Percentiles rank a stretch among this genome's conserved stretches.
These are phyloP conservation scores for Goniomonas avonlea DNA, from an alignment of 78 protist genomes.

Conservation along the genomic window DNA sequence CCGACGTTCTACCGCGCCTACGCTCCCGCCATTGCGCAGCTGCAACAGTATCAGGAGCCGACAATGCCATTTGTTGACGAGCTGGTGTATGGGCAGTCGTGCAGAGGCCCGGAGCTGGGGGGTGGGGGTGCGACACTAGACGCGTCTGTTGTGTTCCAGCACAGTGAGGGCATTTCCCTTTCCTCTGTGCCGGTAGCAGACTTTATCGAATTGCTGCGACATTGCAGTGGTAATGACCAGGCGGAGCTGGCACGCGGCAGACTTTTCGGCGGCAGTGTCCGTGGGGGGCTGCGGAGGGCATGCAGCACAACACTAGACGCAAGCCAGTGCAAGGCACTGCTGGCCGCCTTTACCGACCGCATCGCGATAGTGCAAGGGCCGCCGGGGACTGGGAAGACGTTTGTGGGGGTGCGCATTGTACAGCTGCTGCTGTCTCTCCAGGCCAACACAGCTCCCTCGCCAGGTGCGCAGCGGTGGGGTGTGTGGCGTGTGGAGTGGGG, in stretches of 20 bases:
- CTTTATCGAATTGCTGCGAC: too few species aligned
- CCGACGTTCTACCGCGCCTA: constrained; percentile 6
- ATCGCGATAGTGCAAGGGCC: neutral
- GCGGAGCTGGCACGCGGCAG: too few species aligned
- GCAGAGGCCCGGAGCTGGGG: neutral
- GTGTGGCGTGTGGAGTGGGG: too few species aligned
- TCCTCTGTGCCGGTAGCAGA: too few species aligned
- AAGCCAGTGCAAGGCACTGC: neutral
- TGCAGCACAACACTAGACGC: neutral
- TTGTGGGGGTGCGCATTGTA: neutral
- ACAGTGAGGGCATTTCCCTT: neutral
- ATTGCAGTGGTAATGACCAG: too few species aligned
- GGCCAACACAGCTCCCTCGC: too few species aligned
- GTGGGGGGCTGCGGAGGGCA: too few species aligned
- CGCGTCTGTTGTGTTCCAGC: neutral
- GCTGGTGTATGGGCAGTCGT: neutral
- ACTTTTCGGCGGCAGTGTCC: too few species aligned
- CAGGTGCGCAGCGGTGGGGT: too few species aligned
- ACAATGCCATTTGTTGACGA: neutral
- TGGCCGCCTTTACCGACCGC: neutral
- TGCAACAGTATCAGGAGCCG: neutral
- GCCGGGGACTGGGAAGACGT: constrained; percentile 12
- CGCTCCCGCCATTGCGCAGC: neutral
- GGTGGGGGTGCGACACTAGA: too few species aligned
- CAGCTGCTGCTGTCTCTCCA: neutral